These are phyloP conservation scores for Spergularia azorica DNA, from an alignment of 179 eudicot species.

Conservation along the genomic window DNA sequence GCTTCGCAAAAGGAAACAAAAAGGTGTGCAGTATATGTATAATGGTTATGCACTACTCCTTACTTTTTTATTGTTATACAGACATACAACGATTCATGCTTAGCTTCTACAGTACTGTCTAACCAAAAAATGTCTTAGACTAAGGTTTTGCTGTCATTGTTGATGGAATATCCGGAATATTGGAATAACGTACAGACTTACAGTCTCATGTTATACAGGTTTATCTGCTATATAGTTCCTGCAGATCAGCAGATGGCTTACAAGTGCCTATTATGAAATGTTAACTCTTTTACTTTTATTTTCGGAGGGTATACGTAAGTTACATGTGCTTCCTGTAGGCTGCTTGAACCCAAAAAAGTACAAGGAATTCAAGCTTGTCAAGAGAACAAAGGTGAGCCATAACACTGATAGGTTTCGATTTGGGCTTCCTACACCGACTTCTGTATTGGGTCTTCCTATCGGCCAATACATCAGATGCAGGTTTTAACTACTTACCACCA, in stretches of 20 bases:
- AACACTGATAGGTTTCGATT: slow-evolving; percentile 80
- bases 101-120: too few relatives aligned
- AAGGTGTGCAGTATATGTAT: slow-evolving; percentile 37
- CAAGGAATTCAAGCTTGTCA: slow-evolving; percentile 71
- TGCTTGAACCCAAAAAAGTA: slow-evolving; percentile 65
- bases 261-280: neutral
- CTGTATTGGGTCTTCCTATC: slow-evolving; percentile 79
- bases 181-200: too few relatives aligned
- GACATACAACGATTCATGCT: too few relatives aligned
- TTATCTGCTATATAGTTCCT: neutral
- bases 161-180: too few relatives aligned
- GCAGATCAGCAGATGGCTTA: neutral
- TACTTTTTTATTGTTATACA: neutral
- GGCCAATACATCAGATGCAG: slow-evolving; percentile 88
- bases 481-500: slow-evolving; percentile 24
- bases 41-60: neutral
- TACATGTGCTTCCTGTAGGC: slow-evolving; percentile 30
- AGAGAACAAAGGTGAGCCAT: slow-evolving; percentile 66
- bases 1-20: slow-evolving; percentile 45
- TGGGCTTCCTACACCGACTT: slow-evolving; percentile 68
- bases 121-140: neutral
- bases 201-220: neutral
- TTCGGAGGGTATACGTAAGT: too few relatives aligned
- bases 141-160: neutral
- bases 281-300: neutral